A percentile compares a stretch with the other conserved stretches of the same genome.
phyloP scores from a whole-genome alignment of 2,329 filamentous ascomycete genomes.

The Drechslerella coelobrocha region DNA sequence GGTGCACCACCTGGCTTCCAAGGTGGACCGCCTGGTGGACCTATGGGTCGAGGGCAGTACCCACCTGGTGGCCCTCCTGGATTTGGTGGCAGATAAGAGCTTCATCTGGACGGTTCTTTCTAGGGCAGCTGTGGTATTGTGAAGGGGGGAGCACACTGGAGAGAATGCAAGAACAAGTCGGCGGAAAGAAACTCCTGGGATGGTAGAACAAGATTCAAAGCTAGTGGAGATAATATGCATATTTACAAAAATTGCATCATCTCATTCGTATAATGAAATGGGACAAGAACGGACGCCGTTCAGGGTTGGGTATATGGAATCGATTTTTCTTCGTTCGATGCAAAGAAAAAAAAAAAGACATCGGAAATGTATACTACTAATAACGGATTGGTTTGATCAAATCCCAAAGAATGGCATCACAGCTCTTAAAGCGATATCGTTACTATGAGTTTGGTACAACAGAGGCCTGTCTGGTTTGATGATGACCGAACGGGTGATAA shows the following conservation, averaged over 20 bases:
- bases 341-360: not conserved
- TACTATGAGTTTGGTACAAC: not conserved
- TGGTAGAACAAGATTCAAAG: not conserved
- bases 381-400: constrained; percentile 1
- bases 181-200: constrained; percentile 2
- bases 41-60: constrained; percentile 47
- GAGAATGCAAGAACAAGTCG: not conserved
- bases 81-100: constrained; percentile 41
- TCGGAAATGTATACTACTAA: constrained; percentile 38
- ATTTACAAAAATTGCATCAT: not conserved
- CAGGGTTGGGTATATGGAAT: not conserved
- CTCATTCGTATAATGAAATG: not conserved
- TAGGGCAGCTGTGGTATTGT: too few species aligned
- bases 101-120: not conserved
- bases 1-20: constrained; percentile 46
- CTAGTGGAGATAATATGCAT: constrained; percentile 10
- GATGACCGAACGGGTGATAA: not conserved
- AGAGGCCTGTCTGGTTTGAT: not conserved
- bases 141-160: not conserved
- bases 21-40: constrained; percentile 38
- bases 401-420: not conserved
- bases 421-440: not conserved
- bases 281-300: not conserved
- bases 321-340: not conserved
- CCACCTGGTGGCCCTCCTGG: constrained; percentile 46